Percentiles rank a stretch among this genome's conserved stretches.
These are phyloP conservation scores for Rhodotorula sp. DNA, from an alignment of 1,284 basidiomycete species.

Conservation along the genomic window DNA sequence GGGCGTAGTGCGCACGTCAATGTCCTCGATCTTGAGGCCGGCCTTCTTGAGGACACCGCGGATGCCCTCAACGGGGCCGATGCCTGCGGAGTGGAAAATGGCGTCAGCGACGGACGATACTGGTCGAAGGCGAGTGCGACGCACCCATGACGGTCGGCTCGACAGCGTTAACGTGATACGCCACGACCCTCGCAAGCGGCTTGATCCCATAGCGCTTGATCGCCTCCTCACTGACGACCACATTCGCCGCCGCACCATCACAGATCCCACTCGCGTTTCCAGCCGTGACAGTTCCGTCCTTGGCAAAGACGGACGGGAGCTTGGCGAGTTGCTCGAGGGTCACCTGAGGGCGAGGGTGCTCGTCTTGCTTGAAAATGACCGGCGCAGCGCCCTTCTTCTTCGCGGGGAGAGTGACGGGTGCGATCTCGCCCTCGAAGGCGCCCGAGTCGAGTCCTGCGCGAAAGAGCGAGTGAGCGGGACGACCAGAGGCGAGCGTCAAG, in stretches of 20 bases:
- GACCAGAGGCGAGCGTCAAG: background rate
- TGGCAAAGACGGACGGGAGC: conserved; percentile 82
- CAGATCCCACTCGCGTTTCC: conserved; percentile 88
- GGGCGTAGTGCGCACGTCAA: conserved; percentile 40
- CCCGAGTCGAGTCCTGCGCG: conserved; percentile 50
- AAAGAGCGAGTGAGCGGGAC: background rate
- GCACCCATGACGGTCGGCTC: conserved; percentile 57
- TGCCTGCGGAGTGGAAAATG: conserved; percentile 40
- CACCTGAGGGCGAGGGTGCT: conserved; percentile 67
- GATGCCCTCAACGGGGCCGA: conserved; percentile 56
- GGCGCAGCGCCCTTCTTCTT: conserved; percentile 47
- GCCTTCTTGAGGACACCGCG: conserved; percentile 49
- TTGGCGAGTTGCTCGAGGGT: conserved; percentile 87
- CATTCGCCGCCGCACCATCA: conserved; percentile 94
- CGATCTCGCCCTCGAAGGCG: conserved; percentile 51
- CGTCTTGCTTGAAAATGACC: conserved; percentile 50
- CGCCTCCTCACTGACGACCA: conserved; percentile 87
- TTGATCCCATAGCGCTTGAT: conserved; percentile 82
- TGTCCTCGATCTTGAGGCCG: conserved; percentile 51
- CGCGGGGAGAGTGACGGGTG: conserved; percentile 46
- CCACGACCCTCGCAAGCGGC: conserved; percentile 85
- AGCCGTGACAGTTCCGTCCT: conserved; percentile 84
- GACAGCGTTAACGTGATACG: conserved; percentile 56
- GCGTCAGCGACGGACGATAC: background rate
- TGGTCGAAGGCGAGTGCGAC: background rate